phyloP scores from a whole-genome alignment of 345 rosid genomes.

The Rhizophora mangle region DNA sequence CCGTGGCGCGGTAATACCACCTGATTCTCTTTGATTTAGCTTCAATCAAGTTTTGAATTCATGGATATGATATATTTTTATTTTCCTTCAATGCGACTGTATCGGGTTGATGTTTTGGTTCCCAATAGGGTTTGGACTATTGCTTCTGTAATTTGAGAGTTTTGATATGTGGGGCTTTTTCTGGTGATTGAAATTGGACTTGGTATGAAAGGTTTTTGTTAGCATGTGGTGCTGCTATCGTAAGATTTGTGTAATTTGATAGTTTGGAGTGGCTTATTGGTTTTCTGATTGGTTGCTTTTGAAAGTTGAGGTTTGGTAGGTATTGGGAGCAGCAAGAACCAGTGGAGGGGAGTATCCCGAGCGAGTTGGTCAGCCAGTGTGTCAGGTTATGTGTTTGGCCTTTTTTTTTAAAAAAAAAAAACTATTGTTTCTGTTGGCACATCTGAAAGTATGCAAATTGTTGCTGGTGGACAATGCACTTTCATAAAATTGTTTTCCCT shows the following conservation, averaged over 20 bases:
- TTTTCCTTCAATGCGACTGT: not conserved
- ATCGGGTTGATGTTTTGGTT: conserved; percentile 9
- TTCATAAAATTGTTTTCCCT: conserved; percentile 6
- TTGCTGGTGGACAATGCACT: conserved; percentile 20
- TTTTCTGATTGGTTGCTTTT: conserved; percentile 17
- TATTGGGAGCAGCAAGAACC: conserved; percentile 49
- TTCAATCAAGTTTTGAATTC: not conserved
- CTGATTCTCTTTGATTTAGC: not conserved
- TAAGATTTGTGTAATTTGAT: conserved; percentile 18
- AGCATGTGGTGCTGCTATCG: not conserved
- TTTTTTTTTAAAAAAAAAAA: no score
- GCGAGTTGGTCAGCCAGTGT: conserved; percentile 68
- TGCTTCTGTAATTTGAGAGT: not conserved
- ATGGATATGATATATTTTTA: no score
- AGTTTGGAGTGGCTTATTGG: no score
- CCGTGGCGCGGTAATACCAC: conserved; percentile 54
- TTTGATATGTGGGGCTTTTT: not conserved
- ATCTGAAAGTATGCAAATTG: not conserved
- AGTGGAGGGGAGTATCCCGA: conserved; percentile 68
- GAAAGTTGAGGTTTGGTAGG: conserved; percentile 49
- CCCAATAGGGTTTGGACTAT: not conserved
- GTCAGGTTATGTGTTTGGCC: conserved; percentile 55
- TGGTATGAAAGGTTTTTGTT: conserved; percentile 3
- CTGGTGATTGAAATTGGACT: not conserved
- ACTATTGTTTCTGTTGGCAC: not conserved